These are phyloP conservation scores for Talaromyces sp. DNA, from an alignment of 2,329 filamentous ascomycete species.

Conservation along the genomic window DNA sequence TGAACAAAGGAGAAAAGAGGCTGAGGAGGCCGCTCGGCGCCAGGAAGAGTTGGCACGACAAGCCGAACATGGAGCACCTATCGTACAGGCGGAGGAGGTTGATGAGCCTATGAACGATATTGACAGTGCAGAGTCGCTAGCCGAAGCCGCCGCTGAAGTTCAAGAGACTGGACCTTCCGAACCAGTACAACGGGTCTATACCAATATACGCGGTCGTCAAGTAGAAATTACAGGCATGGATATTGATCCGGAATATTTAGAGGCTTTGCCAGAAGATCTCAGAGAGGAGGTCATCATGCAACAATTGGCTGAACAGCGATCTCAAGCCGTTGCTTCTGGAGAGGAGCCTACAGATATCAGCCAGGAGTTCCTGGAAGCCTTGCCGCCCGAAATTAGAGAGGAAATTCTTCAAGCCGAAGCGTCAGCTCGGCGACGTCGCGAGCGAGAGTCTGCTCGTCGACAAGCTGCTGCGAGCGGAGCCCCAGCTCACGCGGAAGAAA, in stretches of 20 bases:
- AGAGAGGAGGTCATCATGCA: slow-evolving; percentile 93
- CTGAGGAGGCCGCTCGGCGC: slow-evolving; percentile 61
- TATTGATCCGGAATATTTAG: slow-evolving; percentile 90
- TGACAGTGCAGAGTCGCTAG: slow-evolving; percentile 50
- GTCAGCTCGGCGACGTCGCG: slow-evolving; percentile 79
- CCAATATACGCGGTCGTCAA: slow-evolving; percentile 78
- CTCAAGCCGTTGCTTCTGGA: slow-evolving; percentile 66
- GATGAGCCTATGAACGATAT: slow-evolving; percentile 72
- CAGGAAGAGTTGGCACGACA: slow-evolving; percentile 62
- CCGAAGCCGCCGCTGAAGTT: slow-evolving; percentile 30
- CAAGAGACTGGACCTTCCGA: slow-evolving; percentile 49
- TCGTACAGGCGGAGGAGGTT: slow-evolving; percentile 33
- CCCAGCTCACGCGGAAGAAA: slow-evolving; percentile 66
- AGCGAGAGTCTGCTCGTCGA: slow-evolving; percentile 76
- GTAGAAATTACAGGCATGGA: slow-evolving; percentile 92
- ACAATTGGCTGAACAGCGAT: slow-evolving; percentile 77
- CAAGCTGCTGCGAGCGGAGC: slow-evolving; percentile 54
- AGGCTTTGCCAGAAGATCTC: slow-evolving; percentile 95
- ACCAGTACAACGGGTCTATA: slow-evolving; percentile 63
- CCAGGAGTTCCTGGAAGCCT: slow-evolving; percentile 87
- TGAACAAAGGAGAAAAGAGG: slow-evolving; percentile 65
- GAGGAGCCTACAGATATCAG: slow-evolving; percentile 69
- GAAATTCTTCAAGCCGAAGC: slow-evolving; percentile 91
- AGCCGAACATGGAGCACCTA: slow-evolving; percentile 51
- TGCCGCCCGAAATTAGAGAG: slow-evolving; percentile 83